These are phyloP conservation scores for Sungouiella blattae DNA, from an alignment of 805 yeast genomes.

Conservation along the genomic window DNA sequence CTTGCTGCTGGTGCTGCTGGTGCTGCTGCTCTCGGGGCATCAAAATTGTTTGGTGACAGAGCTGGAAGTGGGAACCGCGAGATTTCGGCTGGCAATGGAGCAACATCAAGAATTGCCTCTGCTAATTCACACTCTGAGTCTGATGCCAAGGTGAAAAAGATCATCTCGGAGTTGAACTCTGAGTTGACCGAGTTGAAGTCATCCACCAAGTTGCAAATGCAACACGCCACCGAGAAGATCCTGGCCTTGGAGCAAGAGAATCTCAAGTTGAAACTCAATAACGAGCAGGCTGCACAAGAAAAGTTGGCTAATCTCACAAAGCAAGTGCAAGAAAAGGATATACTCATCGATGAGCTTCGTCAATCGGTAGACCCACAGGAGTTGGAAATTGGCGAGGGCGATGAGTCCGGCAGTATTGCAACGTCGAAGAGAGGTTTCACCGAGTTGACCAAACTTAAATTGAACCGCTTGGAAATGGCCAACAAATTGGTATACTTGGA, in stretches of 20 bases:
- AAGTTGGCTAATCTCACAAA: slow-evolving; percentile 2
- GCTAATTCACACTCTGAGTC: not conserved
- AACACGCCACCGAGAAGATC: slow-evolving; percentile 55
- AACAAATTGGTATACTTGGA: slow-evolving; percentile 43
- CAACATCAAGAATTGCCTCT: slow-evolving; percentile 2
- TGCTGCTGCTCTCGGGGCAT: not conserved
- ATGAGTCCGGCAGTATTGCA: slow-evolving; percentile 5
- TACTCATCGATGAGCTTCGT: slow-evolving; percentile 31
- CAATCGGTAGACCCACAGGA: slow-evolving; percentile 23
- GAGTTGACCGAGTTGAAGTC: slow-evolving; percentile 31
- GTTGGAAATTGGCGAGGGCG: slow-evolving; percentile 20
- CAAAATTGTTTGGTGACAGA: too few species aligned
- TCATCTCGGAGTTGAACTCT: slow-evolving; percentile 29
- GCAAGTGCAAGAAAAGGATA: slow-evolving; percentile 25
- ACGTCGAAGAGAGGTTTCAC: slow-evolving; percentile 18
- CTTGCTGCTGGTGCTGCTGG: slow-evolving; percentile 1
- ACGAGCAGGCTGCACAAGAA: not conserved
- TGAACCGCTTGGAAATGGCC: slow-evolving; percentile 42
- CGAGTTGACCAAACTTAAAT: slow-evolving; percentile 37
- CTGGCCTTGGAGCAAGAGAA: slow-evolving; percentile 41
- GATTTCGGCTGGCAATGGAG: not conserved
- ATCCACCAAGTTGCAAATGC: slow-evolving; percentile 46
- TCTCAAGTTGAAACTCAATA: slow-evolving; percentile 1
- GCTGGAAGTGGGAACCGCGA: not conserved
- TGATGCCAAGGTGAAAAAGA: slow-evolving; percentile 26